A percentile compares a stretch with the other conserved stretches of the same genome.
Evolutionary conservation across 352 stramenopile genomes (phyloP).

Genomic region (Detonula confervacea): DNA sequence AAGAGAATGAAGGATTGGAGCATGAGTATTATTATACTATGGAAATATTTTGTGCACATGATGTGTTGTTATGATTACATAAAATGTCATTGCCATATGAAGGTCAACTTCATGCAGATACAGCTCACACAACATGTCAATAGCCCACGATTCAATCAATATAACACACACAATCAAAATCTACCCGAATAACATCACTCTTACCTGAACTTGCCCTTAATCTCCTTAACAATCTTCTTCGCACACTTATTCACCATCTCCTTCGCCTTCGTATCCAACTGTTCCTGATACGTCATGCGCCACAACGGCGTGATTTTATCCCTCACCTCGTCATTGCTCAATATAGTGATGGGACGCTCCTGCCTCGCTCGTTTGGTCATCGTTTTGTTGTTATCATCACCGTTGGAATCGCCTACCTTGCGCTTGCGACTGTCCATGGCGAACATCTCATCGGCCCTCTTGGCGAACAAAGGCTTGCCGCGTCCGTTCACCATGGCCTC

Average conservation of each 20-base stretch:
- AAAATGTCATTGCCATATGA: no score
- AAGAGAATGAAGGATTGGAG: no score
- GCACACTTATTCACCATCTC: slow-evolving; percentile 75
- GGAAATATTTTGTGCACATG: no score
- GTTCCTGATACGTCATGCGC: slow-evolving; percentile 56
- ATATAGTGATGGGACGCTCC: slow-evolving; percentile 8
- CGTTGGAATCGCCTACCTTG: slow-evolving; percentile 30
- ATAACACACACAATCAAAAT: no score
- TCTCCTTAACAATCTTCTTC: slow-evolving; percentile 70
- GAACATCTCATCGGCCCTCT: slow-evolving; percentile 39
- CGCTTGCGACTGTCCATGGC: slow-evolving; percentile 29
- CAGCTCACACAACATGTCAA: no score
- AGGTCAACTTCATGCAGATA: no score
- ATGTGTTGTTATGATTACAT: background rate
- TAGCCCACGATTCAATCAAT: no score
- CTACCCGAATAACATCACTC: no score
- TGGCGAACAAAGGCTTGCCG: slow-evolving; percentile 46
- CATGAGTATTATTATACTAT: no score
- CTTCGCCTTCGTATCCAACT: slow-evolving; percentile 61
- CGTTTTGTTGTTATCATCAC: slow-evolving; percentile 1
- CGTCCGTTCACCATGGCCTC: slow-evolving; percentile 53
- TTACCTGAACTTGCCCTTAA: slow-evolving; percentile 71
- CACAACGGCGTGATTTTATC: slow-evolving; percentile 70
- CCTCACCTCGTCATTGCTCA: slow-evolving; percentile 64
- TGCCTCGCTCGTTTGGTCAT: slow-evolving; percentile 19